phyloP scores from a whole-genome alignment of 2,329 filamentous ascomycete species.

The Claviceps sp. region DNA sequence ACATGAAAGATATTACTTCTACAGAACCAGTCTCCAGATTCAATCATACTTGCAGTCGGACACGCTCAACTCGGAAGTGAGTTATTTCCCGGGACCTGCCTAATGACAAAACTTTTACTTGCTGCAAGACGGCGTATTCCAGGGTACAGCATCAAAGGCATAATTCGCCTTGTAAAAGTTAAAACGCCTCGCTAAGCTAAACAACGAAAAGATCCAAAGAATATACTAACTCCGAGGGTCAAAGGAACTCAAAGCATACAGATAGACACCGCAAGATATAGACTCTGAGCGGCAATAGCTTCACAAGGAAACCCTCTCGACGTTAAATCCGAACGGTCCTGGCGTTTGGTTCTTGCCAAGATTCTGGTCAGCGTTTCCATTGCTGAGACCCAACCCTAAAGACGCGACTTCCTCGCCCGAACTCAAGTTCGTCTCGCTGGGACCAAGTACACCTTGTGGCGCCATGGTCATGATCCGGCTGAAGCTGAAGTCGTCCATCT shows the following conservation, averaged over 20 bases:
- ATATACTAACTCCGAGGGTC: too few species aligned
- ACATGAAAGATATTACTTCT: too few species aligned
- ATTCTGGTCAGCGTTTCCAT: conserved; percentile 22
- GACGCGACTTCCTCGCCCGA: conserved; percentile 38
- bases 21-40: too few species aligned
- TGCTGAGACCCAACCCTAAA: conserved; percentile 31
- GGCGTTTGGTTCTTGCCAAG: conserved; percentile 12
- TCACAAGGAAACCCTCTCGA: not conserved
- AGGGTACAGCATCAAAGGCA: too few species aligned
- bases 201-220: too few species aligned
- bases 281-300: not conserved
- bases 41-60: too few species aligned
- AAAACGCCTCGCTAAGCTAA: too few species aligned
- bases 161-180: too few species aligned
- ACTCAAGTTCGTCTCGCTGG: conserved; percentile 46
- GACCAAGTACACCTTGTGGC: conserved; percentile 40
- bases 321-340: conserved; percentile 1
- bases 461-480: conserved; percentile 23
- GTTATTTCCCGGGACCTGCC: too few species aligned
- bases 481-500: conserved; percentile 34
- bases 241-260: not conserved
- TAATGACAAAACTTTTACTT: too few species aligned
- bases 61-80: too few species aligned
- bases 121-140: too few species aligned
- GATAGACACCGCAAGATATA: not conserved